phyloP scores from a whole-genome alignment of 2,329 filamentous ascomycete genomes.

The Xylariaceae sp. region DNA sequence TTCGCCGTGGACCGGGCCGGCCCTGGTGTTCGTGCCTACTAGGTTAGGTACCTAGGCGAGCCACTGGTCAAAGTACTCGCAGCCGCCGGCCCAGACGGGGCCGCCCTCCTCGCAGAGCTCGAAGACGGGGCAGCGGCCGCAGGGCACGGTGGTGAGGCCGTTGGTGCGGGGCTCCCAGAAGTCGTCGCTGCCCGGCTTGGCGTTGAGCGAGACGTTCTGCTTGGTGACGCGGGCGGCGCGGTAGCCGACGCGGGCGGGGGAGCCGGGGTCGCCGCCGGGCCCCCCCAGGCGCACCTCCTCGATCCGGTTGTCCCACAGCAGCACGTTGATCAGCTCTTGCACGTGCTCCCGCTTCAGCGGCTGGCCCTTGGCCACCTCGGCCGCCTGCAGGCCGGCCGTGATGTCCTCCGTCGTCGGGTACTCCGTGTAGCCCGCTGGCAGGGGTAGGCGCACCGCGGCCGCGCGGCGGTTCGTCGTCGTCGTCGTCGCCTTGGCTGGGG shows the following conservation, averaged over 20 bases:
- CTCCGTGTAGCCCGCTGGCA: constrained; percentile 59
- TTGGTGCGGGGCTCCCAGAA: constrained; percentile 46
- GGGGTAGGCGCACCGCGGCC: constrained; percentile 30
- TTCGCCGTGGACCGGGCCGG: too few species aligned
- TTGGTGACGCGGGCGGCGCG: constrained; percentile 43
- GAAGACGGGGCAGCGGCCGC: constrained; percentile 87
- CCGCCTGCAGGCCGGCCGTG: constrained; percentile 62
- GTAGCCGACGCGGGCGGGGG: constrained; percentile 44
- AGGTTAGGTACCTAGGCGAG: constrained; percentile 41
- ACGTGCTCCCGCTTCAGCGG: constrained; percentile 68
- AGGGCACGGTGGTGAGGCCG: constrained; percentile 81
- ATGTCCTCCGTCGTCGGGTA: constrained; percentile 80
- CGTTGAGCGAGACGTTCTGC: constrained; percentile 22
- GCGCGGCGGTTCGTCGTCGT: background rate
- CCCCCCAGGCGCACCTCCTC: constrained; percentile 52
- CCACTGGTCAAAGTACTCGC: constrained; percentile 89
- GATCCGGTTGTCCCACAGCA: constrained; percentile 80
- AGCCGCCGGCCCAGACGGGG: constrained; percentile 81
- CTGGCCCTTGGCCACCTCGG: constrained; percentile 64
- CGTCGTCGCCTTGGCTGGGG: constrained; percentile 9
- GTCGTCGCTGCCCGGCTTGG: constrained; percentile 21
- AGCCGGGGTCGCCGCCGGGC: constrained; percentile 45
- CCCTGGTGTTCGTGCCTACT: too few species aligned
- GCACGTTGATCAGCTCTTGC: constrained; percentile 76
- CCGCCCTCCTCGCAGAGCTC: constrained; percentile 87